phyloP scores from a whole-genome alignment of 176 grass and related monocot species.

The Ananas comosus region DNA sequence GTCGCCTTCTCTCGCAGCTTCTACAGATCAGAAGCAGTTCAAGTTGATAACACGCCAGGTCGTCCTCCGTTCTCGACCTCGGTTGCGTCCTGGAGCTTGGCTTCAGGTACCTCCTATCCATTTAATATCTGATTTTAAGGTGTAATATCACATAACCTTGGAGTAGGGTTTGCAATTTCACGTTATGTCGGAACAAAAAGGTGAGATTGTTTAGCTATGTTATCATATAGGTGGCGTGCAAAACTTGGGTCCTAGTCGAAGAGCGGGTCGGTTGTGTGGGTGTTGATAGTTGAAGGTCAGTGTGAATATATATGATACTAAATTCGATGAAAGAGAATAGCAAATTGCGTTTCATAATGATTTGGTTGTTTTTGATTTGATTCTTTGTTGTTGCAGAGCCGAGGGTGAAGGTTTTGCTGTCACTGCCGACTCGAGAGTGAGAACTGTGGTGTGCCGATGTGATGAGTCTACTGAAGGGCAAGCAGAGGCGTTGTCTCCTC shows the following conservation, averaged over 20 bases:
- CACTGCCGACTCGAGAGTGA: slow-evolving; percentile 73
- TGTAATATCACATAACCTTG: not conserved
- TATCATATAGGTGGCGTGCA: slow-evolving; percentile 57
- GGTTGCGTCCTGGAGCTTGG: slow-evolving; percentile 70
- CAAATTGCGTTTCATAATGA: not conserved
- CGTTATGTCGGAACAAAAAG: not conserved
- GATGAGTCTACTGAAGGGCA: slow-evolving; percentile 64
- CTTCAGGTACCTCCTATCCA: slow-evolving; percentile 35
- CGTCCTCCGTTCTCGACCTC: slow-evolving; percentile 65
- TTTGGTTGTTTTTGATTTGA: not conserved
- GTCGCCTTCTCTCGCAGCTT: slow-evolving; percentile 34
- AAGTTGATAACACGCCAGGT: slow-evolving; percentile 41
- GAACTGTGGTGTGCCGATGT: slow-evolving; percentile 55
- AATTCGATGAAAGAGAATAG: not conserved
- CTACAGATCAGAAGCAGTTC: slow-evolving; percentile 87
- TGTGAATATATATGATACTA: not conserved
- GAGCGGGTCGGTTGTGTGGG: slow-evolving; percentile 56
- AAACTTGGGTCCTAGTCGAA: slow-evolving; percentile 53
- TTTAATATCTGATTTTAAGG: not conserved
- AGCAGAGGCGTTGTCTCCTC: slow-evolving; percentile 47
- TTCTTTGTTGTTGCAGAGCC: slow-evolving; percentile 32
- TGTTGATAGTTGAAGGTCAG: slow-evolving; percentile 70
- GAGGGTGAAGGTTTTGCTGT: slow-evolving; percentile 67
- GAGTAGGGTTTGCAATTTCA: not conserved
- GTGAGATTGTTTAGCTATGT: not conserved